A percentile compares a stretch with the other conserved stretches of the same genome.
Evolutionary conservation across 2,329 filamentous ascomycete species (phyloP).

Genomic region (Ophiostoma perfectum): DNA sequence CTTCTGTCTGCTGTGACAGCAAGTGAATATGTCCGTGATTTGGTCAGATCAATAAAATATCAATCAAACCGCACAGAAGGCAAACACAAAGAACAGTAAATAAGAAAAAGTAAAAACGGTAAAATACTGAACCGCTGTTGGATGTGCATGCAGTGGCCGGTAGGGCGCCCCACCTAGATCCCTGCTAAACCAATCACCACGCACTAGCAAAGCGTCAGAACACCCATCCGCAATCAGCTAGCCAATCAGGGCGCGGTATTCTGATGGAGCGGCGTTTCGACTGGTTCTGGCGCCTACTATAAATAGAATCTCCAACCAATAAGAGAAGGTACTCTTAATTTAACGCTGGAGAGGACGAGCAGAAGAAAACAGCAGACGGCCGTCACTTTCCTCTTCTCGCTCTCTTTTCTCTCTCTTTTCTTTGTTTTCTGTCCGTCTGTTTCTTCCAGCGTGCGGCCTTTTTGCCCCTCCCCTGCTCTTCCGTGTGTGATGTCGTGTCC

Average conservation of each 20-base stretch:
- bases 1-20: not conserved
- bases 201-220: conserved; percentile 14
- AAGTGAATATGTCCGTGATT: too few species aligned
- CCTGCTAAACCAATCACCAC: conserved; percentile 17
- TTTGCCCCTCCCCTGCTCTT: not conserved
- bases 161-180: conserved; percentile 11
- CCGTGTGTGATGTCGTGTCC: too few species aligned
- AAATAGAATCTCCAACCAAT: conserved; percentile 27
- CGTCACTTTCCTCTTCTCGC: not conserved
- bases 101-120: too few species aligned
- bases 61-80: too few species aligned
- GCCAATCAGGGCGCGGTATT: conserved; percentile 22
- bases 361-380: not conserved
- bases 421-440: not conserved
- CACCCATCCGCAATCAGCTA: conserved; percentile 4
- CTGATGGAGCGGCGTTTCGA: conserved; percentile 25
- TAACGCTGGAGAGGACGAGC: not conserved
- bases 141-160: not conserved
- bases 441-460: conserved; percentile 3
- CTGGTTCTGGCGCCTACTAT: conserved; percentile 27
- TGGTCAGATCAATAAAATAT: too few species aligned
- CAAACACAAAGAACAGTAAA: too few species aligned
- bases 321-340: conserved; percentile 18
- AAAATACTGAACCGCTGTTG: not conserved
- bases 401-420: not conserved